Conservation (phyloP, 805 yeast genomes). For the Pichia heedii region DNA sequence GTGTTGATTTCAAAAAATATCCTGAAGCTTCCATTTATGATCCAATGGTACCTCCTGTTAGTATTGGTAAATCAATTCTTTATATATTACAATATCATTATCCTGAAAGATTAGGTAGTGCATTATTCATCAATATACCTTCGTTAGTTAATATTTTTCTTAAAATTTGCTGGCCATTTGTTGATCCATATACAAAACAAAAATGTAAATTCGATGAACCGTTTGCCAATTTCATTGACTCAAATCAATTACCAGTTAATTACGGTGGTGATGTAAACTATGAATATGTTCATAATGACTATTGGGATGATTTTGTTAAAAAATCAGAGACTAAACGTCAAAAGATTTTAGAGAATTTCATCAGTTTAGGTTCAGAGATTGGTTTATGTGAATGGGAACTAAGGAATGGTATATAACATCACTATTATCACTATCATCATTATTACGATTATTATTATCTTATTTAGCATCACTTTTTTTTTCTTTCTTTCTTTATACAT, state of each 20-base stretch:
- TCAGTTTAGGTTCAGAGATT: conserved; percentile 57
- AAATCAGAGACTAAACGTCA: conserved; percentile 50
- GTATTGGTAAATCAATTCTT: conserved; percentile 82
- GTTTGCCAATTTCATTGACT: conserved; percentile 71
- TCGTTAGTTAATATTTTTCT: conserved; percentile 89
- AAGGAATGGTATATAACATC: conserved; percentile 37
- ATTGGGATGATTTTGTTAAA: conserved; percentile 68
- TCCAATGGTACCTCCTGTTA: conserved; percentile 61
- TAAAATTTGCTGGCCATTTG: conserved; percentile 89
- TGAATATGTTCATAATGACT: conserved; percentile 67
- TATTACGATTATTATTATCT: too few species aligned
- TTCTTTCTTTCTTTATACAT: conserved; percentile 1
- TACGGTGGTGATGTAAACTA: conserved; percentile 85
- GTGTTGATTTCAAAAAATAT: conserved; percentile 86
- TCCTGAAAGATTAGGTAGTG: conserved; percentile 93
- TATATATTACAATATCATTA: conserved; percentile 92
- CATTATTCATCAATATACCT: conserved; percentile 88
- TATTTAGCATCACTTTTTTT: conserved; percentile 2
- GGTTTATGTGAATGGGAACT: conserved; percentile 82
- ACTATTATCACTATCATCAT: too few species aligned
- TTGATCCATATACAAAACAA: conserved; percentile 90
- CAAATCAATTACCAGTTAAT: conserved; percentile 65
- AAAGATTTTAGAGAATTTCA: conserved; percentile 57
- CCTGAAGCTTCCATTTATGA: conserved; percentile 35
- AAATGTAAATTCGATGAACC: conserved; percentile 91